Conservation (phyloP, 2,329 filamentous ascomycete genomes). For the Nemania sp. region DNA sequence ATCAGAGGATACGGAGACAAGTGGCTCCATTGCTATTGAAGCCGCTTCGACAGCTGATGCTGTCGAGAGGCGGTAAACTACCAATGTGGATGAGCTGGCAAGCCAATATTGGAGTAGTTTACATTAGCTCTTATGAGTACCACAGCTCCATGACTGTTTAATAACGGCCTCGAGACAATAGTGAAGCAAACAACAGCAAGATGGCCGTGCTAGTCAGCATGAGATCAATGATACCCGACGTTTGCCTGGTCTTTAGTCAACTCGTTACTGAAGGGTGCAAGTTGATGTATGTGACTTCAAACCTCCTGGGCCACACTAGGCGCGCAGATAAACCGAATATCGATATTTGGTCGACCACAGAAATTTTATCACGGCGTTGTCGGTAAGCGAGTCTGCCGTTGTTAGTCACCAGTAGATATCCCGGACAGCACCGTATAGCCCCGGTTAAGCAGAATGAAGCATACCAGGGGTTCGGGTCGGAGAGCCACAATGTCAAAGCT, state of each 20-base stretch:
- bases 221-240: conserved; percentile 17
- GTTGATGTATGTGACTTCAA: background rate
- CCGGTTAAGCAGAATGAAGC: background rate
- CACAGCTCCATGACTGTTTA: background rate
- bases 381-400: background rate
- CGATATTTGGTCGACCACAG: background rate
- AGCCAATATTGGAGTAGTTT: conserved; percentile 19
- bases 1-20: conserved; percentile 24
- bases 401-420: background rate
- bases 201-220: background rate
- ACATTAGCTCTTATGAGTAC: conserved; percentile 12
- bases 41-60: conserved; percentile 10
- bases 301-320: conserved; percentile 10
- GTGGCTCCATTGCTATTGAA: conserved; percentile 25
- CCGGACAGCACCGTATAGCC: background rate
- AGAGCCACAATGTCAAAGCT: conserved; percentile 11
- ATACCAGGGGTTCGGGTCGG: conserved; percentile 13
- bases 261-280: background rate
- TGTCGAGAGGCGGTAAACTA: conserved; percentile 15
- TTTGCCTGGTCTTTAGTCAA: background rate
- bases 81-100: conserved; percentile 27
- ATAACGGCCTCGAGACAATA: background rate
- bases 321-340: conserved; percentile 3
- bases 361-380: background rate
- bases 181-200: background rate